Conservation (phyloP, 2,329 filamentous ascomycete genomes). For the Pseudogymnoascus sp. region DNA sequence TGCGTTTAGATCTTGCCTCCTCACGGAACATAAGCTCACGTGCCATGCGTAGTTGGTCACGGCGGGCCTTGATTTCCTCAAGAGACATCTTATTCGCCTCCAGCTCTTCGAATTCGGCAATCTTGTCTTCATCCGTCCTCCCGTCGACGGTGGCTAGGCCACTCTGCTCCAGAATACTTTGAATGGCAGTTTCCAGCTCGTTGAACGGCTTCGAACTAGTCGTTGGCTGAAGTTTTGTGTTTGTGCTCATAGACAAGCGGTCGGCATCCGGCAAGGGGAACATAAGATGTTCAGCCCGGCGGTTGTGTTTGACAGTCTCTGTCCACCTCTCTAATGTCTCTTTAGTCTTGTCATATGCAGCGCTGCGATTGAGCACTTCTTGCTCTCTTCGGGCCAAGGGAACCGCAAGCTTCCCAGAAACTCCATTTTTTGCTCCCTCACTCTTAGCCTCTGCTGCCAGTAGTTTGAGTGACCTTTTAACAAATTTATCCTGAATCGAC, state of each 20-base stretch:
- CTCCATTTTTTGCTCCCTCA: constrained; percentile 36
- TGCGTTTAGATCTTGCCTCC: constrained; percentile 77
- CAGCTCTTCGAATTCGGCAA: constrained; percentile 60
- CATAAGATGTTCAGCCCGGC: constrained; percentile 78
- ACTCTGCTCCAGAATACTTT: constrained; percentile 83
- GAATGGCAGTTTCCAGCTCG: constrained; percentile 77
- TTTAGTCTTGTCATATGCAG: constrained; percentile 84
- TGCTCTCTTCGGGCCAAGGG: constrained; percentile 81
- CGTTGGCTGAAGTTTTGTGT: constrained; percentile 56
- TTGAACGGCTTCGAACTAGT: constrained; percentile 59
- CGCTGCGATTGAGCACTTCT: constrained; percentile 70
- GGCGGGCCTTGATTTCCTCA: constrained; percentile 63
- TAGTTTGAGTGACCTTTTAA: constrained; percentile 73
- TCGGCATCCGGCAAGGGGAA: constrained; percentile 76
- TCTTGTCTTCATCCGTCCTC: constrained; percentile 52
- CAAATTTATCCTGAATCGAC: constrained; percentile 61
- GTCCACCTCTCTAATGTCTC: constrained; percentile 86
- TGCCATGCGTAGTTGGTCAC: constrained; percentile 66
- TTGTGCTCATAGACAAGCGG: constrained; percentile 48
- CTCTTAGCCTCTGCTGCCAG: constrained; percentile 54
- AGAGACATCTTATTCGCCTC: constrained; percentile 64
- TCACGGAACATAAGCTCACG: constrained; percentile 83
- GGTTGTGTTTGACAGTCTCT: constrained; percentile 90
- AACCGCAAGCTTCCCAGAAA: constrained; percentile 65
- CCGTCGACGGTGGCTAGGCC: constrained; percentile 56